Evolutionary conservation across 2,329 filamentous ascomycete genomes (phyloP).

Genomic region (Cladosporium sp.): DNA sequence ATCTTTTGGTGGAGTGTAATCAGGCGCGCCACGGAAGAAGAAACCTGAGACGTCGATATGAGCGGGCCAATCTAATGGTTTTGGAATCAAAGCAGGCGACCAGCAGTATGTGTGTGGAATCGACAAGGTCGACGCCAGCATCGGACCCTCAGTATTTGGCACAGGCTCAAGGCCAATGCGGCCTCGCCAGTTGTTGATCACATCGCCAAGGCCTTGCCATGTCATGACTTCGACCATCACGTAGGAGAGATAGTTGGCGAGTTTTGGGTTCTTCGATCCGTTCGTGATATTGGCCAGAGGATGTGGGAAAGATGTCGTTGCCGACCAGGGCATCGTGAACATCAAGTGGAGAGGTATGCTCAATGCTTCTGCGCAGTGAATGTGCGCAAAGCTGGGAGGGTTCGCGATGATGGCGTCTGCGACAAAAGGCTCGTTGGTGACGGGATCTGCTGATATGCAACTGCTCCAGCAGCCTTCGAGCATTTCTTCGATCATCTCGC

Average conservation of each 20-base stretch:
- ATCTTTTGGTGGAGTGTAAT: constrained; percentile 64
- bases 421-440: constrained; percentile 63
- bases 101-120: constrained; percentile 72
- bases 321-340: constrained; percentile 68
- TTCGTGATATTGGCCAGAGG: constrained; percentile 74
- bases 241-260: constrained; percentile 80
- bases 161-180: constrained; percentile 72
- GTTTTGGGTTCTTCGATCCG: constrained; percentile 69
- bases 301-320: constrained; percentile 74
- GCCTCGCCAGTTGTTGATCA: constrained; percentile 73
- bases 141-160: constrained; percentile 74
- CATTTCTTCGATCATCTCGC: constrained; percentile 76
- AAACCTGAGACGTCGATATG: constrained; percentile 73
- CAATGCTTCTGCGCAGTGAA: constrained; percentile 76
- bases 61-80: constrained; percentile 38
- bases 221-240: constrained; percentile 76
- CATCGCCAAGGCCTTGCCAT: constrained; percentile 65
- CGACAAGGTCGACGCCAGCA: constrained; percentile 69
- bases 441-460: constrained; percentile 66
- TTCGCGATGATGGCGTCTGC: constrained; percentile 85
- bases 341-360: constrained; percentile 69
- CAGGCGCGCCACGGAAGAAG: constrained; percentile 64
- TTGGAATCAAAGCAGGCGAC: constrained; percentile 33
- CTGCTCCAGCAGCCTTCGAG: constrained; percentile 80
- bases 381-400: constrained; percentile 73